phyloP scores from a whole-genome alignment of 129 eudicot species.

The Pseudognaphalium luteoalbum region DNA sequence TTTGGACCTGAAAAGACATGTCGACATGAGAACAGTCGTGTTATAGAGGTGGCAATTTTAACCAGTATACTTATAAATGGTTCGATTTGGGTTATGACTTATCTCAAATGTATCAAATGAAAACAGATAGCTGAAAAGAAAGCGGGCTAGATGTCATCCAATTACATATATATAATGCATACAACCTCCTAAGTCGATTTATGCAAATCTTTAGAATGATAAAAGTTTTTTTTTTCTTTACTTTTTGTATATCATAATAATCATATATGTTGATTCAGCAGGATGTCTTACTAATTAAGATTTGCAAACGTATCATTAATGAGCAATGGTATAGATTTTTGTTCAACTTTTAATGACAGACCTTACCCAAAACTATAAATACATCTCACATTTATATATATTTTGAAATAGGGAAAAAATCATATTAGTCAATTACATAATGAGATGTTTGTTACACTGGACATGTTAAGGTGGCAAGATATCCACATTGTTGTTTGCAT shows the following conservation, averaged over 20 bases:
- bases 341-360: neutral
- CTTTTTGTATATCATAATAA: no score
- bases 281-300: neutral
- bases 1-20: slow-evolving; percentile 64
- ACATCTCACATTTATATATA: no score
- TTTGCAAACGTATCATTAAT: neutral
- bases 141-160: neutral
- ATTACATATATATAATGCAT: neutral
- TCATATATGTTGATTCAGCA: neutral
- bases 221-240: no score
- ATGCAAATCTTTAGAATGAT: neutral
- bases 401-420: no score
- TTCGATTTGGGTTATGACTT: neutral
- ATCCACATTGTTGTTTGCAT: neutral
- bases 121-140: neutral
- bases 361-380: neutral
- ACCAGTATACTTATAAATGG: neutral
- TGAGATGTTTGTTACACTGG: neutral
- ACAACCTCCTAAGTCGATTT: neutral
- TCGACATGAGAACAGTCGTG: neutral
- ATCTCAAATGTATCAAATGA: neutral
- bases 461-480: neutral
- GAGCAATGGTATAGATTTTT: slow-evolving; percentile 6
- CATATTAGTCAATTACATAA: neutral
- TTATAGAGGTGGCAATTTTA: neutral